phyloP scores from a whole-genome alignment of 148 eudicot genomes.

The Drosera capensis region DNA sequence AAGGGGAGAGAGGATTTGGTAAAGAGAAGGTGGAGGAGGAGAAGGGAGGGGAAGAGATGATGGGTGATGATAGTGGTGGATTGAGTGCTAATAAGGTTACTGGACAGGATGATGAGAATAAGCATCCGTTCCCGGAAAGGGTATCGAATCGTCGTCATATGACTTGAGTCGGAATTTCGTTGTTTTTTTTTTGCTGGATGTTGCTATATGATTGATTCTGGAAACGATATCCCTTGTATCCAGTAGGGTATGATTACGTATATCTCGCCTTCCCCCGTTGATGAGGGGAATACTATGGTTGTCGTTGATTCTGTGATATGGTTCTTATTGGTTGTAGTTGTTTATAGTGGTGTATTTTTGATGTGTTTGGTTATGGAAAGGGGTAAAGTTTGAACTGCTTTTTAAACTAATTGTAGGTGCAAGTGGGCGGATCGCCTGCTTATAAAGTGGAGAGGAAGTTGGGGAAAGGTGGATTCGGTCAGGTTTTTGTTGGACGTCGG shows the following conservation, averaged over 20 bases:
- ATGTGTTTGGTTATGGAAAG: not conserved
- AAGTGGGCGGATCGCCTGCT: conserved; percentile 63
- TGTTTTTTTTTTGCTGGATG: too few relatives aligned
- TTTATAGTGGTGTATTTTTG: not conserved
- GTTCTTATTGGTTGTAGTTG: conserved; percentile 2
- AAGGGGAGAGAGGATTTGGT: not conserved
- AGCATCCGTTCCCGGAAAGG: conserved; percentile 60
- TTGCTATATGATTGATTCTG: too few relatives aligned
- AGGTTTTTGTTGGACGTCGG: conserved; percentile 80
- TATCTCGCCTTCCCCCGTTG: too few relatives aligned
- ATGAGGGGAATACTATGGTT: too few relatives aligned
- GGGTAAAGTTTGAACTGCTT: not conserved
- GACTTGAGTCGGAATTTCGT: too few relatives aligned
- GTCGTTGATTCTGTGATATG: not conserved
- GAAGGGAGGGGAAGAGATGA: conserved; percentile 5
- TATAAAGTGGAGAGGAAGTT: conserved; percentile 58
- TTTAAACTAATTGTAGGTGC: conserved; percentile 31
- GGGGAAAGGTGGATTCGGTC: conserved; percentile 94
- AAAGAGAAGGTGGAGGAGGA: conserved; percentile 10
- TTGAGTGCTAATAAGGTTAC: conserved; percentile 31
- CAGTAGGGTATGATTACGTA: too few relatives aligned
- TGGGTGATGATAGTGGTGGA: conserved; percentile 19
- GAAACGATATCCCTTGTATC: too few relatives aligned
- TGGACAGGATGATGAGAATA: conserved; percentile 36
- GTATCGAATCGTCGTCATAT: conserved; percentile 13